Base-by-base conservation (phyloP, 2,329 filamentous ascomycete genomes). In the Alternaria hordeiaustralica region DNA sequence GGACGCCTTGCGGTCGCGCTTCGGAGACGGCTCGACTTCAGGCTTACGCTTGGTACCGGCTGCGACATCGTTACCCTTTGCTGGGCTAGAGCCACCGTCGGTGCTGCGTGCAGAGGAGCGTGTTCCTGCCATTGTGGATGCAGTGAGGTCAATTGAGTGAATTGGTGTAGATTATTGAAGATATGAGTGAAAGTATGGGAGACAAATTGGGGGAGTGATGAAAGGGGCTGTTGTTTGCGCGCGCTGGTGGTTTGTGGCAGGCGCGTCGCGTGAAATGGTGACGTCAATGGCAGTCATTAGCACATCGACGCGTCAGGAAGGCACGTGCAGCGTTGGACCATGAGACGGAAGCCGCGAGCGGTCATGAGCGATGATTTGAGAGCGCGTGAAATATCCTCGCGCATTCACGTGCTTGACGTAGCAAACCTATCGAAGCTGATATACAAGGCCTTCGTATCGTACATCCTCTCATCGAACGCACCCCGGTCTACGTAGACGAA, bases 1-100 rank as follows among this genome's bases (percentile, higher is more conserved):
- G 15, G 75, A 61, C 13, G 70, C 72, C 55, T 83, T 81, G 66
- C 80, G 82, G n/a, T 77, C 74, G 23, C 81, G 81, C 70, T 85
- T 84, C 12, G 81, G 78, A 1, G 81, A 78, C 1, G 64, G 64
- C 46, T 71, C 64, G n/a, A 62, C 50, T 47, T 82, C 78, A 23
- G 78, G 76, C 73, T 82, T 82, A 61, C 81, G 77, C 70, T 83
- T 82, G 6, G 71, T 75, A 23, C 79, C 79, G 58, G 75, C 70
- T 46, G 67, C 77, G 70, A 66, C 73, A 66, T 74, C 80, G 12
- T 75, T 67, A 13, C 67, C 68, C 41, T 73, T 66, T 36, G 68
- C 51, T 21, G 75, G 69, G 58, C 71, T 76, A 11, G 71, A 68
- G 25, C 41, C 58, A 21, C 63, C 60, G 33, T 59, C 63, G 28